These are phyloP conservation scores for Allium fistulosum DNA, from an alignment of 106 monocot genomes.

Conservation along the genomic window DNA sequence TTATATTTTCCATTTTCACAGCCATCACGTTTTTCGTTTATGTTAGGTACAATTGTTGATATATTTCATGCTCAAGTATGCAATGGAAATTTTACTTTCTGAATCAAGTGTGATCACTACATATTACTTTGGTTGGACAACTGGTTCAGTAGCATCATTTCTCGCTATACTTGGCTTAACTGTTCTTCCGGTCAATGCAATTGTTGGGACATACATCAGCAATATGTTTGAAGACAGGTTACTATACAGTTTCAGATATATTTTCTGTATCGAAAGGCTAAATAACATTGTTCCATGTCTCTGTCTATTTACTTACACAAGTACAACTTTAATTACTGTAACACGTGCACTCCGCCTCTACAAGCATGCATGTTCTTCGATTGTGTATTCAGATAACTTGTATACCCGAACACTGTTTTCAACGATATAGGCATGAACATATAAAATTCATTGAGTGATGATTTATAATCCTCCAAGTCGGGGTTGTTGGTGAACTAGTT, in stretches of 20 bases:
- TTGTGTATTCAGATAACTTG: too few species aligned
- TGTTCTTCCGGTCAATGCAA: conserved; percentile 89
- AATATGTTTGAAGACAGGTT: conserved; percentile 99
- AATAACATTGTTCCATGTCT: too few species aligned
- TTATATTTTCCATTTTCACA: background rate
- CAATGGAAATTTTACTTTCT: conserved; percentile 94
- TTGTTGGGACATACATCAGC: conserved; percentile 87
- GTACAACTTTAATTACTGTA: too few species aligned
- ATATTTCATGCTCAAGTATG: conserved; percentile 99
- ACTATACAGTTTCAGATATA: background rate
- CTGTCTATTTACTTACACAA: too few species aligned
- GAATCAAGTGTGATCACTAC: conserved; percentile 87
- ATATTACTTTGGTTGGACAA: conserved; percentile 81
- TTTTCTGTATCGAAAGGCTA: background rate
- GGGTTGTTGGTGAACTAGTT: too few species aligned
- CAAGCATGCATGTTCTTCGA: too few species aligned
- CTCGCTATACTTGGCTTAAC: conserved; percentile 82
- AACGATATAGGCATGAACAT: too few species aligned
- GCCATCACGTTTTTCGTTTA: conserved; percentile 3
- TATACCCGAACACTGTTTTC: too few species aligned
- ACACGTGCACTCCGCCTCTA: too few species aligned
- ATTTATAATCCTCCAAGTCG: too few species aligned
- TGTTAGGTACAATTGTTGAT: conserved; percentile 86
- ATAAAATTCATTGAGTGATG: too few species aligned
- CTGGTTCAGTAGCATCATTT: conserved; percentile 78